Base-by-base conservation (phyloP, 176 grass and related monocot species). In the Avena atlantica region DNA sequence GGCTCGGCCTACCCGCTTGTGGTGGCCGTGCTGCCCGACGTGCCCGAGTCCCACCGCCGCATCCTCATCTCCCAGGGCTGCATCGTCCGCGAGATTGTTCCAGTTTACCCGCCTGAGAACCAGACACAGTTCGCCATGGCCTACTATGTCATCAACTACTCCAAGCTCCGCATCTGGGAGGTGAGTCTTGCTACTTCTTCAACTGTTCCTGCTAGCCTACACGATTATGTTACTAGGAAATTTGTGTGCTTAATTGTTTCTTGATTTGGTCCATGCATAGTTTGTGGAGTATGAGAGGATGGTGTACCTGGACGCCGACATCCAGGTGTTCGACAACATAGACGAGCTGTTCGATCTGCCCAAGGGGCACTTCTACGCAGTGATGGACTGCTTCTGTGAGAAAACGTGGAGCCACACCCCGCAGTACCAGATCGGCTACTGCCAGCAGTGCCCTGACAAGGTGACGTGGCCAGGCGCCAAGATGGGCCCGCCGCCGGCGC, bases 381-480 rank as follows among this genome's bases (percentile, higher is more conserved):
- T 97, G 40, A 97, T 95, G 93, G 95, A 97, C 74, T 97, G 95
- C 82, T 97, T 97, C 87, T 97, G 95, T 75, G 95, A 97, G 91
- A 95, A 91, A 72, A 97, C 95, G 62, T 97, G 95, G 95, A 93
- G 87, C 81, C 93, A 97, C 89, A 93, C 93, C 9, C 91, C 45
- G 47, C 93, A 97, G 79, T 97, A 93, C 87, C 86, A 88, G 91
- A 87, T 97, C 23, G 89, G 95, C 20, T 93, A 95, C 87, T 97
- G 95, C 87, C 95, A 97, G 87, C 95, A 97, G 79, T 86, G 91
- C 69, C 95, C 95, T 3, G 83, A 93, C 84, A 91, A 71, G 79
- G 95, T 97, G 40, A 64, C 89, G 20, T 97, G 95, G 95, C 95
- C 95, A 8, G 31, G 57, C 66, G 80, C 83, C 71, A 78, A 93